A percentile compares a stretch with the other conserved stretches of the same genome.
Conservation (phyloP, 73 alveolate species). For the Tetrahymena elliotti region DNA sequence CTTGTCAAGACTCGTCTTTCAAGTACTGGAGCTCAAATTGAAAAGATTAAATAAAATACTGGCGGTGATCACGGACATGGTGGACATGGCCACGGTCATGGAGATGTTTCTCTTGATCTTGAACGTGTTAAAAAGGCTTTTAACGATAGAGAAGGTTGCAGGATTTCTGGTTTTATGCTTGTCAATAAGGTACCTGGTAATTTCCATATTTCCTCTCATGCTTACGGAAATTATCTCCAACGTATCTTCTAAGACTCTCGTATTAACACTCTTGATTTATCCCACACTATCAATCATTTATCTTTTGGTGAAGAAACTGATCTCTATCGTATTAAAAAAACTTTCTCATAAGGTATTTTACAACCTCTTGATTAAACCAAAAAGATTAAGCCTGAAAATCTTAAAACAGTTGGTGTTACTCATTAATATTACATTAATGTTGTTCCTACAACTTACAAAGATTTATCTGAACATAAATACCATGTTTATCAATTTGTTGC, state of each 20-base stretch:
- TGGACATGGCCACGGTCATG: constrained; percentile 21
- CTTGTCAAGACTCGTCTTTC: constrained; percentile 49
- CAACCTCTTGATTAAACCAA: constrained; percentile 63
- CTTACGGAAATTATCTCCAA: constrained; percentile 51
- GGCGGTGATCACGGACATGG: constrained; percentile 56
- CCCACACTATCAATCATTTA: constrained; percentile 78
- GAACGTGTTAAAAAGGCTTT: constrained; percentile 47
- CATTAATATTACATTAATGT: constrained; percentile 79
- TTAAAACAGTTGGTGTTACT: constrained; percentile 31
- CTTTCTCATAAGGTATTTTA: constrained; percentile 58
- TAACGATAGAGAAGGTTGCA: constrained; percentile 75
- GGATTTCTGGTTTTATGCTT: constrained; percentile 62
- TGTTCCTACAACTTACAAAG: constrained; percentile 86
- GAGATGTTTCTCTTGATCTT: constrained; percentile 27
- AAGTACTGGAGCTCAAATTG: background rate
- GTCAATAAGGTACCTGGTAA: constrained; percentile 86
- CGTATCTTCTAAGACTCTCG: constrained; percentile 30
- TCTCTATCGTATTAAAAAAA: constrained; percentile 46
- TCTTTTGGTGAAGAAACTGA: constrained; percentile 77
- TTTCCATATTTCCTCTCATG: constrained; percentile 87
- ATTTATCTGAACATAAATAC: constrained; percentile 45
- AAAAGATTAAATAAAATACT: constrained; percentile 40
- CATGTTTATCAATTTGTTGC: constrained; percentile 80
- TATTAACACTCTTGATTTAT: constrained; percentile 54
- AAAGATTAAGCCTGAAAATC: constrained; percentile 1